Base-by-base conservation (phyloP, 2,329 filamentous ascomycete species). In the Colletotrichum brevisporum region DNA sequence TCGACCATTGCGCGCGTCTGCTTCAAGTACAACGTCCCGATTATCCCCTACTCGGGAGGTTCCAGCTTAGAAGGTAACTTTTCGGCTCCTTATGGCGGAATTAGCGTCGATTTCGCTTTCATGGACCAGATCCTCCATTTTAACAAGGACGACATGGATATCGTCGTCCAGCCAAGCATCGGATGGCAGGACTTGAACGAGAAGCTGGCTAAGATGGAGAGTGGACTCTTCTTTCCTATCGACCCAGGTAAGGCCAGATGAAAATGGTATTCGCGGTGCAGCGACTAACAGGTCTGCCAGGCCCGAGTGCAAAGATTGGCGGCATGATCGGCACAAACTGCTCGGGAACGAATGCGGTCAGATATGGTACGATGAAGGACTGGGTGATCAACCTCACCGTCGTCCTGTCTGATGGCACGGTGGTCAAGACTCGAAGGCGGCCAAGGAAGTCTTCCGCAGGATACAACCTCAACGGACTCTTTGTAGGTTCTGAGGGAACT, bases 161-260 rank as follows among this genome's bases (percentile, higher is more conserved):
- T 97, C 57, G 93, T 97, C 5, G 94, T 98, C 3, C 95, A 98
- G 78, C 95, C 95, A 3, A 93, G 92, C 6, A 91, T 98, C 10
- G 91, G 92, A n/a, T 98, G 94, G 94, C 94, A 97, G 87, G 90
- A 92, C 60, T 82, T 98, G 67, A 98, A 98, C 75, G 89, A 92
- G 72, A 82, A 89, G 74, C 78, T 91, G 53, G 85, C 90, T 56
- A 90, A 92, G 75, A 89, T 92, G 79, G 85, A 88, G 47, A 91
- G 89, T 4, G 93, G 93, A 0, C 87, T 98, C 1, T 97, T 97
- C 82, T 97, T 97, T 77, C 95, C 95, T 1, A 91, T 97, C 13
- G 95, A 98, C 75, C 95, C 95, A 13, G 93, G 93, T 78, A 73
- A 71, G 83, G n/a, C 8, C 4, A 50, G 43, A 27, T 69, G 27